Percentiles rank a stretch among this genome's conserved stretches.
Evolutionary conservation across 805 yeast genomes (phyloP).

Genomic region (Ogataea wickerhamii): DNA sequence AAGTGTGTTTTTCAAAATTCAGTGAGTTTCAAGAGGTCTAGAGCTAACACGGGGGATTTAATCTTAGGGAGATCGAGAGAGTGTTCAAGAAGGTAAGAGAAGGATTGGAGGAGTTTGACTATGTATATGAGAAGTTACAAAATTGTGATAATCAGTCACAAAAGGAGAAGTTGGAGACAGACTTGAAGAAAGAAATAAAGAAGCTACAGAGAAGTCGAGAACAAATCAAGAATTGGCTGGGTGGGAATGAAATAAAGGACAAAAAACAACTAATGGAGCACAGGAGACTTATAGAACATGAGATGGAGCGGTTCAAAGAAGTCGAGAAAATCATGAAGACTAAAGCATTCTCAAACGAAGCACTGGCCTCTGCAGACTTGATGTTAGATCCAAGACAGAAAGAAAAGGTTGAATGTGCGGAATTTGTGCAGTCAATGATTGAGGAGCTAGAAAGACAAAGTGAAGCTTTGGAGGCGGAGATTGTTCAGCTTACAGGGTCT

Average conservation of each 20-base stretch:
- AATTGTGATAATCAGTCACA: constrained; percentile 80
- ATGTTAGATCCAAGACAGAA: constrained; percentile 74
- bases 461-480: constrained; percentile 73
- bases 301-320: constrained; percentile 95
- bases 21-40: too few species aligned
- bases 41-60: background rate
- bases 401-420: constrained; percentile 69
- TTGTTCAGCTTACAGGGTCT: constrained; percentile 49
- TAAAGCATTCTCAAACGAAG: constrained; percentile 92
- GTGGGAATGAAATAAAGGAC: constrained; percentile 88
- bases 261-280: constrained; percentile 79
- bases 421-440: constrained; percentile 64
- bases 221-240: constrained; percentile 92
- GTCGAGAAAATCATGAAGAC: constrained; percentile 91
- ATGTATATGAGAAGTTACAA: constrained; percentile 79
- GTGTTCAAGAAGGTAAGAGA: constrained; percentile 89
- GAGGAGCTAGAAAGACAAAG: constrained; percentile 81
- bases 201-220: constrained; percentile 91
- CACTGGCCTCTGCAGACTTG: constrained; percentile 57
- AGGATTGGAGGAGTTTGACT: constrained; percentile 84
- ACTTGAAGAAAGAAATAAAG: constrained; percentile 90
- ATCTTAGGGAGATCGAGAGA: constrained; percentile 74
- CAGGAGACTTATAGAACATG: constrained; percentile 61
- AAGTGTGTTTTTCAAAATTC: too few species aligned
- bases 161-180: constrained; percentile 89